These are phyloP conservation scores for Amanita muscaria DNA, from an alignment of 768 basidiomycete species.

Conservation along the genomic window DNA sequence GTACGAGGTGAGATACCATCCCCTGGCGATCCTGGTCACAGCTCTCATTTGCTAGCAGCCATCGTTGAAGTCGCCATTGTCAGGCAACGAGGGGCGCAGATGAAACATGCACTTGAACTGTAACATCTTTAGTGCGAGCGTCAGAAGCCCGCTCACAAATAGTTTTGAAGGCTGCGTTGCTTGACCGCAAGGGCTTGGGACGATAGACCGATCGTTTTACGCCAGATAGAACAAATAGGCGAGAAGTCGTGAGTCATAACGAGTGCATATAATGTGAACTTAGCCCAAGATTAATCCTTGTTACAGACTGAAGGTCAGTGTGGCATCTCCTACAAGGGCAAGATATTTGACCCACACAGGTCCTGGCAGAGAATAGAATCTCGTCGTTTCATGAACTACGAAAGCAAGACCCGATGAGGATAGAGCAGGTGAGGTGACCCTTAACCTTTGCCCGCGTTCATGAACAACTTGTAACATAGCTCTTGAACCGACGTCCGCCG, in stretches of 20 bases:
- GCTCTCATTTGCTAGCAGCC: slow-evolving; percentile 34
- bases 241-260: slow-evolving; percentile 68
- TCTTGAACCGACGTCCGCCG: slow-evolving; percentile 64
- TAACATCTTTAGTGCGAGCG: slow-evolving; percentile 24
- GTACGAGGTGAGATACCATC: slow-evolving; percentile 45
- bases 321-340: too few species aligned
- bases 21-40: background rate
- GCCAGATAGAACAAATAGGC: slow-evolving; percentile 86
- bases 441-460: background rate
- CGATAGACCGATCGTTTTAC: slow-evolving; percentile 71
- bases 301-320: background rate
- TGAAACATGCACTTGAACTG: slow-evolving; percentile 73
- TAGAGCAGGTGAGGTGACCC: slow-evolving; percentile 48
- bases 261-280: background rate
- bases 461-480: slow-evolving; percentile 28
- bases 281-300: background rate
- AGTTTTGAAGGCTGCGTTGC: slow-evolving; percentile 52
- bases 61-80: slow-evolving; percentile 69
- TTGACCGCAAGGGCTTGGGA: slow-evolving; percentile 89
- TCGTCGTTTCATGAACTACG: slow-evolving; percentile 49
- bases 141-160: background rate
- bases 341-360: too few species aligned
- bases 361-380: slow-evolving; percentile 69
- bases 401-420: slow-evolving; percentile 44
- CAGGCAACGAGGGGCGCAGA: slow-evolving; percentile 53